phyloP scores from a whole-genome alignment of 352 stramenopile species.

The Elongisporangium undulatum region DNA sequence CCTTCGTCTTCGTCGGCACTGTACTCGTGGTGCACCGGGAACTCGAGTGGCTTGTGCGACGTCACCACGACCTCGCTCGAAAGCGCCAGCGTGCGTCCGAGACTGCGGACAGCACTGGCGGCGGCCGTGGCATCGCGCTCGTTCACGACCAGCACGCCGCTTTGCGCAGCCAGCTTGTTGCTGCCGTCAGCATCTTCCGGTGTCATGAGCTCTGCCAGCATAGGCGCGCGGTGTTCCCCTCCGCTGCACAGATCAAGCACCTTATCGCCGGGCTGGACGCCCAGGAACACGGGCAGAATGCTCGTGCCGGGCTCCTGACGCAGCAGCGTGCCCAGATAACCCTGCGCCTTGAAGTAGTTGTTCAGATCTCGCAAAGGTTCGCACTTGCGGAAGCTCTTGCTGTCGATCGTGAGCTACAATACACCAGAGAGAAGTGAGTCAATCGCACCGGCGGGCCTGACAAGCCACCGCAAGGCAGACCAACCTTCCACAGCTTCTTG shows the following conservation, averaged over 20 bases:
- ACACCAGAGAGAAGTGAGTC: not conserved
- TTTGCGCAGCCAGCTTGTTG: not conserved
- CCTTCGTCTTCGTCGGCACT: conserved; percentile 11
- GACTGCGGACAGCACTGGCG: conserved; percentile 42
- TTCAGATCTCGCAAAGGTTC: conserved; percentile 86
- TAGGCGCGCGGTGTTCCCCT: conserved; percentile 60
- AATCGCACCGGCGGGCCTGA: not conserved
- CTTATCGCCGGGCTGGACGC: conserved; percentile 77
- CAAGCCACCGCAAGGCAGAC: not conserved
- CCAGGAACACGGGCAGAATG: conserved; percentile 93
- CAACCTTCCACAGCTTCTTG: conserved; percentile 74
- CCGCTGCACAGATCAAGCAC: conserved; percentile 69
- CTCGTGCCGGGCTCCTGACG: conserved; percentile 95
- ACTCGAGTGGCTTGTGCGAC: conserved; percentile 68
- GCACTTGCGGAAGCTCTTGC: conserved; percentile 85
- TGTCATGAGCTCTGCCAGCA: conserved; percentile 38
- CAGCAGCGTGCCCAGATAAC: conserved; percentile 85
- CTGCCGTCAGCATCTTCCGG: conserved; percentile 6
- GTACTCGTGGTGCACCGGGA: conserved; percentile 30
- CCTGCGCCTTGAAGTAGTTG: conserved; percentile 91
- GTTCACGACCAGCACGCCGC: conserved; percentile 62
- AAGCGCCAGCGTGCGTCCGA: conserved; percentile 52
- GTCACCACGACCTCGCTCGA: conserved; percentile 53
- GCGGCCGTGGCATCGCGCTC: conserved; percentile 53
- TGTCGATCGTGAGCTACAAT: conserved; percentile 46